Evolutionary conservation across 768 basidiomycete genomes (phyloP).

Genomic region (Amanita rubescens): DNA sequence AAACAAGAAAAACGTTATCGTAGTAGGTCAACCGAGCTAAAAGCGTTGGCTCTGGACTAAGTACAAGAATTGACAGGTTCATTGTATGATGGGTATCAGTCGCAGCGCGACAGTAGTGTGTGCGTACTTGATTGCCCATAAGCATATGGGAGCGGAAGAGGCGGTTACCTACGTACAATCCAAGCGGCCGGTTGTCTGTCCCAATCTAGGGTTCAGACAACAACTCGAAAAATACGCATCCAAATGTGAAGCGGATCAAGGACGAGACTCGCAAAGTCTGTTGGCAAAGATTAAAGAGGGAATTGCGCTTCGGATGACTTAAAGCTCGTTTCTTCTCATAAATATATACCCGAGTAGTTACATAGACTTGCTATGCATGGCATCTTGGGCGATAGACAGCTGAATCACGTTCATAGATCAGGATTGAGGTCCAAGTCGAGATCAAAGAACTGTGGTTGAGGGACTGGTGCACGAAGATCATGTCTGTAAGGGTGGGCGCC

Average conservation of each 20-base stretch:
- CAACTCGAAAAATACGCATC: constrained; percentile 43
- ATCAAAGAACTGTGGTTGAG: constrained; percentile 61
- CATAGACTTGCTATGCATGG: too few relatives aligned
- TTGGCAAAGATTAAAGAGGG: neutral
- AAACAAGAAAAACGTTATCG: constrained; percentile 34
- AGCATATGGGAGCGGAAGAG: constrained; percentile 42
- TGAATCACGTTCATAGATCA: constrained; percentile 41
- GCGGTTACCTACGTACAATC: constrained; percentile 48
- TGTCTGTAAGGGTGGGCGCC: constrained; percentile 67
- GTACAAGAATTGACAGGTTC: constrained; percentile 40
- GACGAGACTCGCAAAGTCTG: constrained; percentile 1
- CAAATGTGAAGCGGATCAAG: constrained; percentile 16
- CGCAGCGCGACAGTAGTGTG: constrained; percentile 70
- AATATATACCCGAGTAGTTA: neutral
- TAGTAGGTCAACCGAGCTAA: constrained; percentile 31
- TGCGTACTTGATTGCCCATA: constrained; percentile 57
- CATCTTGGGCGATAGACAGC: too few relatives aligned
- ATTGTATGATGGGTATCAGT: constrained; percentile 71
- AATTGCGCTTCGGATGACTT: neutral
- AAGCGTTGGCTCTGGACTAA: neutral
- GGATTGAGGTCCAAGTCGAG: constrained; percentile 83
- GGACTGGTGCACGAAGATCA: constrained; percentile 45
- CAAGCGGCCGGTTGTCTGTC: constrained; percentile 52
- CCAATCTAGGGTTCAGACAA: constrained; percentile 58
- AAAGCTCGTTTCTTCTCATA: neutral